A percentile compares a stretch with the other conserved stretches of the same genome.
phyloP scores from a whole-genome alignment of 805 yeast genomes.

The Saccharomycopsis oosterbeekiorum region DNA sequence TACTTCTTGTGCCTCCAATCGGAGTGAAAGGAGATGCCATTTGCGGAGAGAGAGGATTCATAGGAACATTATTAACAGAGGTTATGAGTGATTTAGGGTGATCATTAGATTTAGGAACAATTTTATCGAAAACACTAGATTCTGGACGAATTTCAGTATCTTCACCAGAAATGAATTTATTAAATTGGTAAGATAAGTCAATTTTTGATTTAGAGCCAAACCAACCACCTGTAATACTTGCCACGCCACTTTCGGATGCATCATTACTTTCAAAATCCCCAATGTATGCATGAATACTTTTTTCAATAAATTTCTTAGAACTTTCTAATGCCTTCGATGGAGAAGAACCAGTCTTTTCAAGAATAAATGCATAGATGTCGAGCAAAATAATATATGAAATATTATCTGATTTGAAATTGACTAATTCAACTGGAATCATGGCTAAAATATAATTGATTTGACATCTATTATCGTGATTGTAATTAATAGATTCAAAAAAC shows the following conservation, averaged over 20 bases:
- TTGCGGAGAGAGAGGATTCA: neutral
- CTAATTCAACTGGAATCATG: slow-evolving; percentile 12
- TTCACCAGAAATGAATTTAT: slow-evolving; percentile 18
- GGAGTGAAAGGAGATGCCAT: slow-evolving; percentile 15
- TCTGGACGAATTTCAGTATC: slow-evolving; percentile 8
- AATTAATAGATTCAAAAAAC: slow-evolving; percentile 3
- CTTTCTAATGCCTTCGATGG: neutral
- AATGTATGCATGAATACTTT: slow-evolving; percentile 6
- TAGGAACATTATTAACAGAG: neutral
- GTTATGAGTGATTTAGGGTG: neutral
- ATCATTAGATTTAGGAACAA: slow-evolving; percentile 4
- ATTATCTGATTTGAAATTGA: slow-evolving; percentile 11
- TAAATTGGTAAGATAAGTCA: slow-evolving; percentile 15
- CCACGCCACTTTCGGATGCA: slow-evolving; percentile 3
- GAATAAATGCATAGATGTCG: slow-evolving; percentile 13
- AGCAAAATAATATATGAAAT: slow-evolving; percentile 10
- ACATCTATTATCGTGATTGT: neutral
- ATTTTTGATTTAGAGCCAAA: slow-evolving; percentile 14
- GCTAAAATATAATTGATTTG: slow-evolving; percentile 16
- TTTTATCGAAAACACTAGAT: slow-evolving; percentile 15
- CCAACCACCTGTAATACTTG: slow-evolving; percentile 12
- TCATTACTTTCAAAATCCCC: slow-evolving; percentile 7
- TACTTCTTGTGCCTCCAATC: slow-evolving; percentile 9
- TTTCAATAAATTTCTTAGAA: neutral
- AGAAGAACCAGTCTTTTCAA: slow-evolving; percentile 7